phyloP scores from a whole-genome alignment of 768 basidiomycete genomes.

The Termitomyces titanicus region DNA sequence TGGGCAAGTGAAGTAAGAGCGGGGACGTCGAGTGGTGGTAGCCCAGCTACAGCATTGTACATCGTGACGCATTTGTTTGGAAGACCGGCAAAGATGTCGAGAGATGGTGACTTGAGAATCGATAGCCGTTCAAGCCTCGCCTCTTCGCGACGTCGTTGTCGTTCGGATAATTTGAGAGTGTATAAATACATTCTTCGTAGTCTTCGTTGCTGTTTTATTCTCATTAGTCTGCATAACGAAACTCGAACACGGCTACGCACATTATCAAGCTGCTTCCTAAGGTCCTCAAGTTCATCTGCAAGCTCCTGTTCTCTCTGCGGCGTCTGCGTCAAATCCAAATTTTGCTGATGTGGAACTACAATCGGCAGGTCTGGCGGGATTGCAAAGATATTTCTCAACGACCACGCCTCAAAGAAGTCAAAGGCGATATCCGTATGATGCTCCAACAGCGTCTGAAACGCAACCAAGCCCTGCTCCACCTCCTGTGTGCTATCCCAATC shows the following conservation, averaged over 20 bases:
- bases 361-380: constrained; percentile 66
- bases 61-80: constrained; percentile 38
- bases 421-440: constrained; percentile 88
- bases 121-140: constrained; percentile 37
- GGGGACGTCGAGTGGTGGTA: constrained; percentile 41
- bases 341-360: constrained; percentile 73
- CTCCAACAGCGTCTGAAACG: constrained; percentile 86
- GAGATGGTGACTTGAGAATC: constrained; percentile 37
- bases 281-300: constrained; percentile 62
- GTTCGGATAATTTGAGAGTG: constrained; percentile 45
- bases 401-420: constrained; percentile 91
- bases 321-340: constrained; percentile 59
- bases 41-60: constrained; percentile 44
- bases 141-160: constrained; percentile 45
- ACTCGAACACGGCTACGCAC: constrained; percentile 39
- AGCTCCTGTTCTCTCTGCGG: constrained; percentile 59
- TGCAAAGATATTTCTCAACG: constrained; percentile 81
- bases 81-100: constrained; percentile 35
- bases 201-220: constrained; percentile 53
- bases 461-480: constrained; percentile 75
- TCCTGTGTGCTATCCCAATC: constrained; percentile 63
- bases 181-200: constrained; percentile 54
- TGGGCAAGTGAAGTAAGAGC: constrained; percentile 35
- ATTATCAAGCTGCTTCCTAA: constrained; percentile 64
- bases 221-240: neutral